A percentile compares a stretch with the other conserved stretches of the same genome.
Conservation (phyloP, 495 filamentous ascomycete genomes). For the Bryoglossum gracile region DNA sequence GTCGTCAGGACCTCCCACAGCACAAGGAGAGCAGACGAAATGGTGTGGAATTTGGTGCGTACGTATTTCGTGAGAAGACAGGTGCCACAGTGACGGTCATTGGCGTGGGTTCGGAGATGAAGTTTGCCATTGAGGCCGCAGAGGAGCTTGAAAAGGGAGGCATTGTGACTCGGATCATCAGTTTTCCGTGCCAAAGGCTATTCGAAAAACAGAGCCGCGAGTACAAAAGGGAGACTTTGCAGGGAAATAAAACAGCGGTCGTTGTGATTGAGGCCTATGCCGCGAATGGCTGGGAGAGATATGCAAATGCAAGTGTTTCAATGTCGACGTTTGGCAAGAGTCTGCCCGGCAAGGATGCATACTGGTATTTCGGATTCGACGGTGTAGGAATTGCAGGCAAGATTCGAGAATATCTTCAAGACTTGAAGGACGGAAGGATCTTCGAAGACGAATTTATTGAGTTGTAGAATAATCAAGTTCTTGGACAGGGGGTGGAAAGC, state of each 20-base stretch:
- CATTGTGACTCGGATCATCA: constrained; percentile 42
- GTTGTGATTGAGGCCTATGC: constrained; percentile 51
- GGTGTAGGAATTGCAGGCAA: background rate
- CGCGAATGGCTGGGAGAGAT: constrained; percentile 51
- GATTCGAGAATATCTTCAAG: background rate
- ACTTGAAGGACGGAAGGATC: background rate
- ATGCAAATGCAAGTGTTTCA: constrained; percentile 45
- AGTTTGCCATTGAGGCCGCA: constrained; percentile 25
- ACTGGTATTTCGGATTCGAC: constrained; percentile 48
- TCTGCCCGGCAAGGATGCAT: constrained; percentile 44
- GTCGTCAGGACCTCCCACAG: constrained; percentile 23
- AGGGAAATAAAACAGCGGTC: constrained; percentile 29
- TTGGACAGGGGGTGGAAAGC: too few species aligned
- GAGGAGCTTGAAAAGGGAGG: constrained; percentile 27
- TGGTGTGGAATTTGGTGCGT: constrained; percentile 27
- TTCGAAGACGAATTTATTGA: constrained; percentile 5
- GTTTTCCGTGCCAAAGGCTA: constrained; percentile 47
- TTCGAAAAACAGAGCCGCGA: constrained; percentile 44
- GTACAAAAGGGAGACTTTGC: constrained; percentile 39
- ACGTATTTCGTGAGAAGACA: constrained; percentile 28
- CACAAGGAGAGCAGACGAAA: constrained; percentile 21
- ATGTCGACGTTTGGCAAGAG: constrained; percentile 40
- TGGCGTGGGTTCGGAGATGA: constrained; percentile 29
- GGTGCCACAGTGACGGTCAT: constrained; percentile 29
- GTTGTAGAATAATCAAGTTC: constrained; percentile 1